Evolutionary conservation across 2,329 filamentous ascomycete species (phyloP), one percentile per base, ranked within the genome.

Genomic region (Dryadomyces quercivorus): DNA sequence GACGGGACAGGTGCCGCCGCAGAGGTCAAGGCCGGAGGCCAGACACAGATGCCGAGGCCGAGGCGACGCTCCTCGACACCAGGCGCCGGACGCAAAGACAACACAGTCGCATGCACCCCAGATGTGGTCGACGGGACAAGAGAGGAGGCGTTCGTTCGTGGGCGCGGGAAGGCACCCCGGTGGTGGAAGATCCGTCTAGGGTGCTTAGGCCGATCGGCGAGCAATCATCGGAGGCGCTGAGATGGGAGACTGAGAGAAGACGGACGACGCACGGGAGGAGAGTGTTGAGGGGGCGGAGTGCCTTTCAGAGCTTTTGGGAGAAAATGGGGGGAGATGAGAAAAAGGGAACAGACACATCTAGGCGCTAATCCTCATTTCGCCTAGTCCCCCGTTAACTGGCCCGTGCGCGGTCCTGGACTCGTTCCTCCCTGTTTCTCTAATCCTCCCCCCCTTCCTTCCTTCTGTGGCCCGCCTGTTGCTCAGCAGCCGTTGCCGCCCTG

Each of bases 301-400:
- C 22, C 50, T 26, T 45, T 45, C 26, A 51, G 34, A 52, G 49
- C 53, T 47, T 55, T 38, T 54, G 53, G 48, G 45, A 53, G 49
- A 54, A 57, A 57, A 54, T 54, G 50, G 55, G 56, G 55, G 55
- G 52, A 54, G 56, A 44, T 50, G 55, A 51, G 55, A 55, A 54
- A 56, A 52, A 50, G 44, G 54, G 54, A 53, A 43, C 47, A 54
- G 54, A 55, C 54, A 59, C 53, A 53, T 48, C 46, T 51, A 2
- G 18, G 50, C 49, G 47, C 58, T 60, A 60, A 53, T 34, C 59
- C 46, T 8, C 2, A 57, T 48, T 38, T 22, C 21, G 54, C 50
- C 56, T 60, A 58, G 57, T 9, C 6, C 42, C 36, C 51, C 53
- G 55, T 60, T 58, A 50, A 38, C 53, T 58, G 59, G 54, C 54